Evolutionary conservation across 768 basidiomycete species (phyloP).

Genomic region (Lactarius tabidus): DNA sequence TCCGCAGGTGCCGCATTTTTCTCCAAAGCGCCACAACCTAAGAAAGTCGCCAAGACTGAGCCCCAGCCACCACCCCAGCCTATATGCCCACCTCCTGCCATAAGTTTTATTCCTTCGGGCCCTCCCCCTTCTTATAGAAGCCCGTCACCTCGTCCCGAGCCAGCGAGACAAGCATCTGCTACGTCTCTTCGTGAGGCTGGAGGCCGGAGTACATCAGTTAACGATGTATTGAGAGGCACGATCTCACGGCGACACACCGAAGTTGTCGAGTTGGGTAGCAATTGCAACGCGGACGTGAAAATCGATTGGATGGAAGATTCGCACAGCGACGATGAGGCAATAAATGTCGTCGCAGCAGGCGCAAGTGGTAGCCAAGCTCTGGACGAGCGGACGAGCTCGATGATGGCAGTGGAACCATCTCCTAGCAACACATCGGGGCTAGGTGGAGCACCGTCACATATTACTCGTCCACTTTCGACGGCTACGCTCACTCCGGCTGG

Average conservation of each 20-base stretch:
- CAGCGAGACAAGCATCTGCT: constrained; percentile 41
- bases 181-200: constrained; percentile 43
- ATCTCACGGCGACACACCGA: constrained; percentile 36
- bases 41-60: constrained; percentile 25
- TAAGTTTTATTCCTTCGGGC: constrained; percentile 34
- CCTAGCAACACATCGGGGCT: constrained; percentile 24
- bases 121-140: constrained; percentile 64
- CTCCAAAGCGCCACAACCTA: constrained; percentile 15
- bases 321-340: constrained; percentile 84
- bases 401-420: constrained; percentile 35
- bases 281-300: constrained; percentile 36
- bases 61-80: constrained; percentile 22
- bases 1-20: not conserved
- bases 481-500: constrained; percentile 23
- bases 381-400: constrained; percentile 76
- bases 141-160: constrained; percentile 33
- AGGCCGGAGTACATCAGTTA: constrained; percentile 52
- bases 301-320: constrained; percentile 64
- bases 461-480: constrained; percentile 17
- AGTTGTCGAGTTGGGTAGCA: constrained; percentile 31
- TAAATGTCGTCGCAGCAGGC: constrained; percentile 76
- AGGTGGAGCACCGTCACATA: constrained; percentile 10
- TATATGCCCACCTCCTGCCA: constrained; percentile 14
- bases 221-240: constrained; percentile 53
- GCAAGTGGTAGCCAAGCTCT: constrained; percentile 76